Conservation (phyloP, 2,329 filamentous ascomycete species). For the Cercospora zeina region DNA sequence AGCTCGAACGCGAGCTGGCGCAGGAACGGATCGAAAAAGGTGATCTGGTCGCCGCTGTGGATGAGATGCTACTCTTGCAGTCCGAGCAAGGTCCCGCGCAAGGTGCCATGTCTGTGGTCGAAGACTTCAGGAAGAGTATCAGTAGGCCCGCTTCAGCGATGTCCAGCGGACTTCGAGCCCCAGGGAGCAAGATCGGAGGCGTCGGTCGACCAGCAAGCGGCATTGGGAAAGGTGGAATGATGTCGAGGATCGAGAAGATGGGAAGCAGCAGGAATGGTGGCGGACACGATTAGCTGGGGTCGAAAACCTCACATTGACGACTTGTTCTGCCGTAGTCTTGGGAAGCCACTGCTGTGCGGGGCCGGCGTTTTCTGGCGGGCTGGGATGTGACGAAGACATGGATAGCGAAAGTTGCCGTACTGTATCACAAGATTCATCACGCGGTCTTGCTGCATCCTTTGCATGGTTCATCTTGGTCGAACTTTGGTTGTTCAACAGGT, state of each 20-base stretch:
- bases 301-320: not conserved
- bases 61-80: conserved; percentile 77
- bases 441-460: not conserved
- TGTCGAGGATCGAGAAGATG: conserved; percentile 25
- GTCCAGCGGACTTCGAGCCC: conserved; percentile 56
- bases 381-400: conserved; percentile 9
- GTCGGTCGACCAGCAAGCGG: conserved; percentile 14
- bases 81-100: conserved; percentile 46
- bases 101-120: conserved; percentile 44
- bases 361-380: conserved; percentile 7
- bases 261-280: conserved; percentile 15
- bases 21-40: conserved; percentile 79
- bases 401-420: conserved; percentile 9
- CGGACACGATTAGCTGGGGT: not conserved
- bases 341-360: not conserved
- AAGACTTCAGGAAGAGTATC: conserved; percentile 58
- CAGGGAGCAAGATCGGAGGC: conserved; percentile 54
- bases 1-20: conserved; percentile 67
- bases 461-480: not conserved
- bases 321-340: not conserved
- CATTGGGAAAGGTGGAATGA: conserved; percentile 21
- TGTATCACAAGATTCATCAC: conserved; percentile 6
- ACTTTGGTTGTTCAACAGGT: no score
- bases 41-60: conserved; percentile 75
- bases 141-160: conserved; percentile 51